A percentile compares a stretch with the other conserved stretches of the same genome.
These are phyloP conservation scores for Antarctomyces pellizariae DNA, from an alignment of 495 filamentous ascomycete genomes.

Conservation along the genomic window DNA sequence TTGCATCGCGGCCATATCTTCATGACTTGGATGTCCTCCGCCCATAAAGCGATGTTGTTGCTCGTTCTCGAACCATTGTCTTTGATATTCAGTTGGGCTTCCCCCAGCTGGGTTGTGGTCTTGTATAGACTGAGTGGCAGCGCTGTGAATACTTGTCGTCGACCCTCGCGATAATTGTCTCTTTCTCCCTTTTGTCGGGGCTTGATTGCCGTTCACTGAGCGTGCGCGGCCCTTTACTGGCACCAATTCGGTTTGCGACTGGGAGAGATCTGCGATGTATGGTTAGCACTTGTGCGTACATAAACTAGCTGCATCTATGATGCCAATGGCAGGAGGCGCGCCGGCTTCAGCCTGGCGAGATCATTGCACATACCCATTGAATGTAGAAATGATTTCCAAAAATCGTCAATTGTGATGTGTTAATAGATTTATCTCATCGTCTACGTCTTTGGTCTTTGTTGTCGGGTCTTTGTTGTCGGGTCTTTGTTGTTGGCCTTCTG, in stretches of 20 bases:
- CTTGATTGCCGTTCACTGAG: too few relatives aligned
- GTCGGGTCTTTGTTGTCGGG: too few relatives aligned
- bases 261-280: constrained; percentile 7
- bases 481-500: too few relatives aligned
- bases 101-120: constrained; percentile 31
- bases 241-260: constrained; percentile 5
- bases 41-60: constrained; percentile 16
- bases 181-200: constrained; percentile 31
- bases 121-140: constrained; percentile 38
- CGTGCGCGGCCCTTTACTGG: constrained; percentile 19
- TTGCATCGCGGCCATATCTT: constrained; percentile 40
- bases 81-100: constrained; percentile 4
- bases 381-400: too few relatives aligned
- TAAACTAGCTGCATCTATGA: too few relatives aligned
- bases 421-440: too few relatives aligned
- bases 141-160: constrained; percentile 58
- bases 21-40: constrained; percentile 15
- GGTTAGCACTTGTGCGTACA: too few relatives aligned
- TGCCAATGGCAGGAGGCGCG: too few relatives aligned
- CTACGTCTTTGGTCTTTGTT: too few relatives aligned
- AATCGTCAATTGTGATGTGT: too few relatives aligned
- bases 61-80: constrained; percentile 27
- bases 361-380: too few relatives aligned
- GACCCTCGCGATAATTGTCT: constrained; percentile 60
- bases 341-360: too few relatives aligned